These are phyloP conservation scores for Candida incommunis DNA, from an alignment of 805 yeast species.

Conservation along the genomic window DNA sequence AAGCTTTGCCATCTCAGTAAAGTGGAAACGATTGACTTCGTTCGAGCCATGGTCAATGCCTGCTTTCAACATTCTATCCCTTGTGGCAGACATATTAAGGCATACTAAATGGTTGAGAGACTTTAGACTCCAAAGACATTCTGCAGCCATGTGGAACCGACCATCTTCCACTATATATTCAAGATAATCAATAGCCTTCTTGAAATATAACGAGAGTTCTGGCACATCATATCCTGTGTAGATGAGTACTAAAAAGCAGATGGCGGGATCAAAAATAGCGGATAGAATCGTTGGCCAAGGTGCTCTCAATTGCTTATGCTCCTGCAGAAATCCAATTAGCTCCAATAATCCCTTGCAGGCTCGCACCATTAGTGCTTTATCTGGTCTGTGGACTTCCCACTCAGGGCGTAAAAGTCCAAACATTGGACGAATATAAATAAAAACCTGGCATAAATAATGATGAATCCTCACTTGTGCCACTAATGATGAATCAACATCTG, in stretches of 20 bases:
- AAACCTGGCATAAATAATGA: constrained; percentile 4
- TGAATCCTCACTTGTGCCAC: constrained; percentile 11
- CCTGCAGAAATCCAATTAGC: constrained; percentile 20
- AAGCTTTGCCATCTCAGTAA: constrained; percentile 31
- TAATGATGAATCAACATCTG: constrained; percentile 10
- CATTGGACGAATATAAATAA: constrained; percentile 11
- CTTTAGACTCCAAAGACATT: constrained; percentile 49
- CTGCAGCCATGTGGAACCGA: constrained; percentile 33
- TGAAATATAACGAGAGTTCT: constrained; percentile 7
- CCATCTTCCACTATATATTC: constrained; percentile 11
- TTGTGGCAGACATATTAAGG: constrained; percentile 31
- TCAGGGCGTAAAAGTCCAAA: constrained; percentile 8
- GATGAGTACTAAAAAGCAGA: constrained; percentile 27
- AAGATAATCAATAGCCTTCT: constrained; percentile 8
- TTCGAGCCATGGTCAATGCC: constrained; percentile 43
- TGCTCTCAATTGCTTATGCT: constrained; percentile 18
- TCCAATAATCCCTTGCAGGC: constrained; percentile 22
- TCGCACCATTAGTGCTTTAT: constrained; percentile 19
- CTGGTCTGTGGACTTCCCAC: constrained; percentile 10
- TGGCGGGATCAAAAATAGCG: constrained; percentile 19
- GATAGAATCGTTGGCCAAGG: constrained; percentile 43
- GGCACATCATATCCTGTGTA: constrained; percentile 26
- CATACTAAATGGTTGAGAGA: constrained; percentile 37
- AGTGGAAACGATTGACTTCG: constrained; percentile 34
- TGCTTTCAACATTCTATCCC: constrained; percentile 22